These are phyloP conservation scores for Cavenderia fasciculata DNA, from an alignment of 78 protist species.

Conservation along the genomic window DNA sequence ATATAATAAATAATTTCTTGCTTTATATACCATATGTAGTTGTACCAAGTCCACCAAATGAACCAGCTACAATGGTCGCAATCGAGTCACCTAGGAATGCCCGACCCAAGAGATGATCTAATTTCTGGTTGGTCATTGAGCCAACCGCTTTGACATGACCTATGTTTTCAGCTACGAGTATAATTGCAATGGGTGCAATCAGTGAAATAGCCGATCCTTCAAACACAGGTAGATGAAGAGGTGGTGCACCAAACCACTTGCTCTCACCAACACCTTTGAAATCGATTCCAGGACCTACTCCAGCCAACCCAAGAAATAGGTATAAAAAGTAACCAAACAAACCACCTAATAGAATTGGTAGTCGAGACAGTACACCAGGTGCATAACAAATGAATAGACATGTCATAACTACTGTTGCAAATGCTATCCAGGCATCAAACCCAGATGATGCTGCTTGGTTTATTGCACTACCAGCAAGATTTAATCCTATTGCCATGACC, in stretches of 20 bases:
- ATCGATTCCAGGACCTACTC: constrained; percentile 5
- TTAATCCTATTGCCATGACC: background rate
- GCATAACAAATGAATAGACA: background rate
- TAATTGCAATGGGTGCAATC: constrained; percentile 26
- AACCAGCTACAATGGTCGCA: background rate
- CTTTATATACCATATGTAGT: constrained; percentile 9
- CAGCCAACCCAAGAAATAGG: constrained; percentile 1
- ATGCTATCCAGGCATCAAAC: constrained; percentile 9
- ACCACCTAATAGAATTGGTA: constrained; percentile 9
- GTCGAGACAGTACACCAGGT: background rate
- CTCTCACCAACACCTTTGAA: background rate
- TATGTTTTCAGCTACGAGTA: constrained; percentile 15
- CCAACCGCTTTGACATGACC: constrained; percentile 29
- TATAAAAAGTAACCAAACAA: background rate
- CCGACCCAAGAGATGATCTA: background rate
- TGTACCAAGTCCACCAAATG: constrained; percentile 7
- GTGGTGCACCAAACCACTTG: constrained; percentile 7
- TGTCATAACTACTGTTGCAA: background rate
- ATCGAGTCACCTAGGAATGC: constrained; percentile 19
- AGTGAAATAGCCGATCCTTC: background rate
- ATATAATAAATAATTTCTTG: background rate
- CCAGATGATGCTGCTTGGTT: background rate
- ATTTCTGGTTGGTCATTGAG: background rate
- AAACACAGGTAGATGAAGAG: background rate
- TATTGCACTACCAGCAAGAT: background rate